A percentile compares a stretch with the other conserved stretches of the same genome.
These are phyloP conservation scores for Calonectria fujianensis DNA, from an alignment of 2,329 filamentous ascomycete species.

Conservation along the genomic window DNA sequence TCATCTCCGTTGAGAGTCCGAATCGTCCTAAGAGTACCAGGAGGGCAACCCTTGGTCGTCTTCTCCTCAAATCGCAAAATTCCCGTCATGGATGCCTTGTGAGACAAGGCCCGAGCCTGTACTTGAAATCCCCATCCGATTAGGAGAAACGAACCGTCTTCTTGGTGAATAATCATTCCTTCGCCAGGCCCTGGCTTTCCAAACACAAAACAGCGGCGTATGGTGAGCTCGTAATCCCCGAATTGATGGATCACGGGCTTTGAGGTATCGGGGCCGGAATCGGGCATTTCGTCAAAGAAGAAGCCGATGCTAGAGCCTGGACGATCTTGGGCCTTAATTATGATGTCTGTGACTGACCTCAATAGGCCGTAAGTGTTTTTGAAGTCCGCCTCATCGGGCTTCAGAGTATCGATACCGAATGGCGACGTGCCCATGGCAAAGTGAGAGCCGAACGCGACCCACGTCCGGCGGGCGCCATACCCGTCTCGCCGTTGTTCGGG, in stretches of 20 bases:
- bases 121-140: constrained; percentile 18
- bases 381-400: not conserved
- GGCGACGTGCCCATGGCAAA: constrained; percentile 36
- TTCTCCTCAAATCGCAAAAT: constrained; percentile 17
- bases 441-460: constrained; percentile 53
- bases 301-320: not conserved
- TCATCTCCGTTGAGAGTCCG: constrained; percentile 43
- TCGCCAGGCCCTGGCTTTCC: not conserved
- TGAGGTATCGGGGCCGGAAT: not conserved
- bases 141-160: not conserved
- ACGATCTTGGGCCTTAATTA: not conserved
- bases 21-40: constrained; percentile 4
- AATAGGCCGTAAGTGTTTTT: not conserved
- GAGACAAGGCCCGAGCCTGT: not conserved
- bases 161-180: constrained; percentile 18
- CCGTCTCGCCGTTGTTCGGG: constrained; percentile 69
- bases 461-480: constrained; percentile 62
- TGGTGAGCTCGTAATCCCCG: constrained; percentile 9
- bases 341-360: not conserved
- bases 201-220: constrained; percentile 13
- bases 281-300: constrained; percentile 17
- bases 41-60: not conserved
- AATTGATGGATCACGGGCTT: not conserved
- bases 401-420: constrained; percentile 43
- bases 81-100: not conserved